A percentile compares a stretch with the other conserved stretches of the same genome.
Evolutionary conservation across 805 yeast species (phyloP).

Genomic region (Wickerhamomyces alni): DNA sequence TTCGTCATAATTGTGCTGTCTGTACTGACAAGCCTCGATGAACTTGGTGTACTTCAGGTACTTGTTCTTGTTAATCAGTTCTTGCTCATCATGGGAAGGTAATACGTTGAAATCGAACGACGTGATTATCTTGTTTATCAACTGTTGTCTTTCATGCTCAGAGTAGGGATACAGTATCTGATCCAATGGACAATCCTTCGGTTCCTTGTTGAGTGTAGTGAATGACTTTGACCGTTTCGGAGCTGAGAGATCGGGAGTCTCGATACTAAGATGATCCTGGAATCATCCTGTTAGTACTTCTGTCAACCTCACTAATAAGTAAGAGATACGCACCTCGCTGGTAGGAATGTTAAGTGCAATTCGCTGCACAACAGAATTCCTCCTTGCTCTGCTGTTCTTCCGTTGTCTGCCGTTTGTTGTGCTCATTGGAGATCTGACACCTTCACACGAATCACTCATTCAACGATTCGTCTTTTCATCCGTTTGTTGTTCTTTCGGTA

Average conservation of each 20-base stretch:
- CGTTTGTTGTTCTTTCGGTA: too few species aligned
- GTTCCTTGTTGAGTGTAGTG: not conserved
- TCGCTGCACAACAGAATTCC: slow-evolving; percentile 55
- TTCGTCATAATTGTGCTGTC: slow-evolving; percentile 24
- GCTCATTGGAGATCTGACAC: too few species aligned
- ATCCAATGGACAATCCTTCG: not conserved
- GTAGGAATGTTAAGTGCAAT: slow-evolving; percentile 52
- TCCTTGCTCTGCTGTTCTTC: slow-evolving; percentile 35
- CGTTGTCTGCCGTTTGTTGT: slow-evolving; percentile 5
- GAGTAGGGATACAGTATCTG: slow-evolving; percentile 20
- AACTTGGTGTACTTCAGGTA: slow-evolving; percentile 25
- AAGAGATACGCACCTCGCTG: slow-evolving; percentile 24
- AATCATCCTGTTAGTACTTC: slow-evolving; percentile 1
- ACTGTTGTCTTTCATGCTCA: slow-evolving; percentile 27
- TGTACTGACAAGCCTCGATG: slow-evolving; percentile 26
- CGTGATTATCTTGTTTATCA: slow-evolving; percentile 31
- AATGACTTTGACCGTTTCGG: slow-evolving; percentile 15
- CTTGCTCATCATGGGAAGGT: slow-evolving; percentile 35
- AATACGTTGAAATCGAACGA: slow-evolving; percentile 37
- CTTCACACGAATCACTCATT: too few species aligned
- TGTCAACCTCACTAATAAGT: too few species aligned
- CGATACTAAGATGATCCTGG: slow-evolving; percentile 4
- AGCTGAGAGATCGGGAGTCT: not conserved
- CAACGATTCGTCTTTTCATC: too few species aligned
- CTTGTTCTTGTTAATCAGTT: slow-evolving; percentile 31